Evolutionary conservation across 2,329 filamentous ascomycete species (phyloP), one percentile per base, ranked within the genome.

Genomic region (Pseudogymnoascus sp.): DNA sequence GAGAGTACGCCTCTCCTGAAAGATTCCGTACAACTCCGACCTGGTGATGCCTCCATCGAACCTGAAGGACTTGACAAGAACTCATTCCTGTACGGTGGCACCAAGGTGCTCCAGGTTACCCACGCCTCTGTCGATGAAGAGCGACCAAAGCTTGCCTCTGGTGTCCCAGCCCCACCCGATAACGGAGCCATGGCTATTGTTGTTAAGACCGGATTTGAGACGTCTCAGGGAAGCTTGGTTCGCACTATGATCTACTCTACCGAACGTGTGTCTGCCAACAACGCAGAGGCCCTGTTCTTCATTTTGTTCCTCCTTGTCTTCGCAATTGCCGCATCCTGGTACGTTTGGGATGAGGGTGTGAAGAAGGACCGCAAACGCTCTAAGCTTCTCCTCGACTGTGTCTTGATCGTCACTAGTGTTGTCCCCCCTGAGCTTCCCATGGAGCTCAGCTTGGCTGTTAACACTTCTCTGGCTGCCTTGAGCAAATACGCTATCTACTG

Each of bases 161-260:
- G 91, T 62, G 88, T 97, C 11, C 86, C 88, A 14, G 72, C 85
- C n/a, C 88, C 95, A 37, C 95, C 96, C 0, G 95, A 99, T 75
- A 91, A 95, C 70, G 95, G 95, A 61, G 95, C 93, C 37, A 85
- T 97, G 81, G 95, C 93, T 65, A 85, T 99, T 66, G 91, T 99
- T 52, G 88, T 93, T 72, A 97, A 97, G 83, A 99, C 95, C 61
- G 95, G 95, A 11, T 99, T 99, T 71, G 96, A 99, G 78, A 99
- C 95, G 9, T 97, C 93, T 63, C 96, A 99, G 77, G 95, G 95
- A 66, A 97, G 92, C 76, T 84, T 99, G 64, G 95, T 99, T 65
- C 90, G 95, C 66, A 99, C 95, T 69, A 99, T 99, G 95, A 99
- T 99, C 72, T 99, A 96, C 80, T 97, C 96, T 1, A 99, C 95